Conservation (phyloP, 2,329 filamentous ascomycete species). For the Penicillium sp. region DNA sequence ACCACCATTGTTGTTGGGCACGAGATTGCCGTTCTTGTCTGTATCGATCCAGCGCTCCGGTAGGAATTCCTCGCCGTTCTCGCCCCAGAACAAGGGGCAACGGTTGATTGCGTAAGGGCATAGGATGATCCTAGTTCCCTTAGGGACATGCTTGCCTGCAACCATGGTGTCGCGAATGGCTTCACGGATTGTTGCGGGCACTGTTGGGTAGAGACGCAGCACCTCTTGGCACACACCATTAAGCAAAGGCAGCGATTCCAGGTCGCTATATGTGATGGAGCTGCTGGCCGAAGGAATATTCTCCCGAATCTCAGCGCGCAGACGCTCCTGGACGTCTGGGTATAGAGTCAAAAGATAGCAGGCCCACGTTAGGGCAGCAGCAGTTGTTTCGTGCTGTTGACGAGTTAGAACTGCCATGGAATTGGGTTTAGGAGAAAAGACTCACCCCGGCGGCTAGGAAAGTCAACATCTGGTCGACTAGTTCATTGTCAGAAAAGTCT, state of each 20-base stretch:
- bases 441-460: constrained; percentile 42
- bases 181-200: constrained; percentile 42
- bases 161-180: constrained; percentile 54
- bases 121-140: constrained; percentile 69
- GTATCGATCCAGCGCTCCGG: constrained; percentile 72
- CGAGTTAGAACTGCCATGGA: background rate
- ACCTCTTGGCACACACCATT: constrained; percentile 76
- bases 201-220: constrained; percentile 51
- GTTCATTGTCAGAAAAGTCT: constrained; percentile 39
- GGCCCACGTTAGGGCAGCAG: constrained; percentile 55
- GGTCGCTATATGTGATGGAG: constrained; percentile 30
- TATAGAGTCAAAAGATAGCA: constrained; percentile 54
- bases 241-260: constrained; percentile 74
- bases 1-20: constrained; percentile 55
- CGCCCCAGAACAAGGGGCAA: constrained; percentile 69
- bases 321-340: constrained; percentile 48
- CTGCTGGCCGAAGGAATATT: constrained; percentile 43
- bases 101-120: constrained; percentile 70
- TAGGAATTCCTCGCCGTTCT: constrained; percentile 69
- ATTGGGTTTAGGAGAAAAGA: background rate
- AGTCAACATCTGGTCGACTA: constrained; percentile 46
- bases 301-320: constrained; percentile 53
- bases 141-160: constrained; percentile 64
- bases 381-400: constrained; percentile 55
- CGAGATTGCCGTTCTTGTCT: constrained; percentile 53